Conservation (phyloP, 768 basidiomycete species). For the Boletus rex-veris region DNA sequence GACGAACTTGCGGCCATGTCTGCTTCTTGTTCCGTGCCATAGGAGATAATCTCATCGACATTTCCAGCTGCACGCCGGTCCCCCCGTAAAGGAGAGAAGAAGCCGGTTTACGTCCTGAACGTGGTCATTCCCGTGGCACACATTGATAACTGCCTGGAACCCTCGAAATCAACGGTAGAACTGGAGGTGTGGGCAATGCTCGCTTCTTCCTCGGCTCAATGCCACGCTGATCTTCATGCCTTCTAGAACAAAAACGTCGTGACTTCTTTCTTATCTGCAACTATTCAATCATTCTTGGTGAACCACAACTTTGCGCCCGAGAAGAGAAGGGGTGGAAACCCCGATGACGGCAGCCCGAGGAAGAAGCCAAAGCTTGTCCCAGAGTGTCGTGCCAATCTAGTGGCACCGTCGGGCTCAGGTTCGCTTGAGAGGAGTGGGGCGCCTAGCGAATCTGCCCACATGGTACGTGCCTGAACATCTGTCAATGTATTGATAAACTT, state of each 20-base stretch:
- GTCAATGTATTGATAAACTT: slow-evolving; percentile 7
- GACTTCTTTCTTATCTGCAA: slow-evolving; percentile 50
- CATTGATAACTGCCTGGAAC: slow-evolving; percentile 78
- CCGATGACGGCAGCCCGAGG: slow-evolving; percentile 35
- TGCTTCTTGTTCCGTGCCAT: slow-evolving; percentile 10
- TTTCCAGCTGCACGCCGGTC: slow-evolving; percentile 58
- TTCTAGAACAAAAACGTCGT: slow-evolving; percentile 59
- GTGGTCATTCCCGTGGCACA: slow-evolving; percentile 60
- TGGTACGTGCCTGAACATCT: slow-evolving; percentile 18
- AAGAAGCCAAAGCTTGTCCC: slow-evolving; percentile 49
- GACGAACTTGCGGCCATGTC: slow-evolving; percentile 28
- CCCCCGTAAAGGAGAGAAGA: slow-evolving; percentile 74
- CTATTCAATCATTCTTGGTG: slow-evolving; percentile 59
- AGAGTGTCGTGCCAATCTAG: slow-evolving; percentile 11
- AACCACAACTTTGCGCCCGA: slow-evolving; percentile 55
- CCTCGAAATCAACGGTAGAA: slow-evolving; percentile 65
- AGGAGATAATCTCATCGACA: slow-evolving; percentile 9
- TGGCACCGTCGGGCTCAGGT: not conserved
- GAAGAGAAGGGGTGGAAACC: slow-evolving; percentile 8
- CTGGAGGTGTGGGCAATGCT: slow-evolving; percentile 50
- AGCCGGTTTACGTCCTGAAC: slow-evolving; percentile 81
- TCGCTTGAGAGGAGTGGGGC: slow-evolving; percentile 9
- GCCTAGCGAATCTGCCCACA: slow-evolving; percentile 8
- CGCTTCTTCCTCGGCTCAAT: slow-evolving; percentile 6
- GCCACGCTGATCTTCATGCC: slow-evolving; percentile 8